Evolutionary conservation across 2,329 filamentous ascomycete genomes (phyloP), one percentile per base, ranked within the genome.

Genomic region (Fusarium tuaranense): DNA sequence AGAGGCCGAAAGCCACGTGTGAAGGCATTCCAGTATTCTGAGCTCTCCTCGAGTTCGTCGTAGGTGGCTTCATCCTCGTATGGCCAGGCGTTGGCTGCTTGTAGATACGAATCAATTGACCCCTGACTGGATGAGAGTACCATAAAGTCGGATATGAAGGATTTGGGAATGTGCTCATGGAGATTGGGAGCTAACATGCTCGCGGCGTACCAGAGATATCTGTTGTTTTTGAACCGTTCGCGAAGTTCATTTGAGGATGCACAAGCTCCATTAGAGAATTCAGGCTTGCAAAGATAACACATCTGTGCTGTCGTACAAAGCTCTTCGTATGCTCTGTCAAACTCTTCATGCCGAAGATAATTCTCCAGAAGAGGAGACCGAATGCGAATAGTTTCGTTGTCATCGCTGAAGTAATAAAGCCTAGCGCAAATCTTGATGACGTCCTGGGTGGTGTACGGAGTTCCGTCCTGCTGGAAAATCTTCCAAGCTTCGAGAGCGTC

Each of bases 151-250:
- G 22, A 16, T 18, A 39, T 2, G 5, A 61, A 57, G 2, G 55
- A 22, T 5, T n/a, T n/a, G 3, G 55, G 39, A 3, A 25, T 22
- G 16, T n/a, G 16, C 3, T 25, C 22, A 10, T 34, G 22, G 8
- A 66, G 55, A 10, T 12, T 51, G 1, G 32, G 16, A 12, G 55
- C 44, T 4, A 66, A 36, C 44, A 41, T 61, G 2, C 22, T 51
- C 1, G 64, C 64, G 1, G 55, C 64, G 64, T 66, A 66, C 64
- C 55, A 61, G 41, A 66, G 41, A 61, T 66, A 66, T n/a, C 41
- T 53, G 22, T 66, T 25, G 12, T 53, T 53, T 14, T n/a, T 22
- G 4, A 66, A 22, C 16, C 64, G 55, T 5, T 53, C 32, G 6
- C 32, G 59, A 16, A 66, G 55, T 13, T 46, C 41, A 3, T n/a